phyloP scores from a whole-genome alignment of 768 basidiomycete genomes.

The Russula compacta region DNA sequence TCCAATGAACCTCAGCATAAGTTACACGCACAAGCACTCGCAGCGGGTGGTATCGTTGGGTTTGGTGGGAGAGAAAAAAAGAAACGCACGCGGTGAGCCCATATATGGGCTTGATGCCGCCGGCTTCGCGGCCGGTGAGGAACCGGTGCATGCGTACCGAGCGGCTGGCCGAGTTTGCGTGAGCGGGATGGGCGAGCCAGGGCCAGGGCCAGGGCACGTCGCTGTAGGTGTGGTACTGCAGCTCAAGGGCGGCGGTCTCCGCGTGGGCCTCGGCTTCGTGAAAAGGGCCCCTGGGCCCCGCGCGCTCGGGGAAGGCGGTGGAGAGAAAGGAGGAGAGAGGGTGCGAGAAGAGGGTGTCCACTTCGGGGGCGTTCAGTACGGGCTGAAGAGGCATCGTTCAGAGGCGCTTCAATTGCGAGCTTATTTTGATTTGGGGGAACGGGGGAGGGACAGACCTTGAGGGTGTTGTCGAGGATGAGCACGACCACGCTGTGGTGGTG shows the following conservation, averaged over 20 bases:
- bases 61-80: not conserved
- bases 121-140: slow-evolving; percentile 76
- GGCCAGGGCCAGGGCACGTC: slow-evolving; percentile 45
- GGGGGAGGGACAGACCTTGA: slow-evolving; percentile 41
- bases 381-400: slow-evolving; percentile 38
- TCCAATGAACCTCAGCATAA: not conserved
- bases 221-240: slow-evolving; percentile 54
- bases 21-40: not conserved
- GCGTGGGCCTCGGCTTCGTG: slow-evolving; percentile 44
- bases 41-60: not conserved
- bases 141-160: slow-evolving; percentile 59
- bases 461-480: slow-evolving; percentile 67
- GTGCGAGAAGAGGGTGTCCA: slow-evolving; percentile 76
- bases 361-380: slow-evolving; percentile 70
- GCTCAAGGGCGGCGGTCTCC: slow-evolving; percentile 29
- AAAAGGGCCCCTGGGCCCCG: slow-evolving; percentile 2
- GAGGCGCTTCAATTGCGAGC: not conserved
- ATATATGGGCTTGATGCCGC: slow-evolving; percentile 81
- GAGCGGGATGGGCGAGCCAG: slow-evolving; percentile 20
- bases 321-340: slow-evolving; percentile 64
- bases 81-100: slow-evolving; percentile 77
- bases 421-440: not conserved
- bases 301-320: slow-evolving; percentile 37
- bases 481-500: slow-evolving; percentile 59
- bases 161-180: not conserved